Base-by-base conservation (phyloP, 1,284 basidiomycete genomes). In the Phenoliferia sp. region DNA sequence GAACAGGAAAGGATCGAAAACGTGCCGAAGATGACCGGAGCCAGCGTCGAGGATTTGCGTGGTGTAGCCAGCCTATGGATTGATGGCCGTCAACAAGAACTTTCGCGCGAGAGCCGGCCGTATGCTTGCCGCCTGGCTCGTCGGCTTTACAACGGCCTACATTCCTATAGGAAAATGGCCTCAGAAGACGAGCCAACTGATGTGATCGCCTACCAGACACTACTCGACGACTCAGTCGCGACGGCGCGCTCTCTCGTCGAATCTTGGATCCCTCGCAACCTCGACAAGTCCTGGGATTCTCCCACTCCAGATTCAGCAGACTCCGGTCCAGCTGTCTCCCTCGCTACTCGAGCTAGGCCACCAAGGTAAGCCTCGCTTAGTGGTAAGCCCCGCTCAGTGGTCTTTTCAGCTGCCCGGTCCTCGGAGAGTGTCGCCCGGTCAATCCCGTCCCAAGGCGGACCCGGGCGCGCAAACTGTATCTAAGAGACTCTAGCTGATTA, bases 221-320 rank as follows among this genome's bases (percentile, higher is more conserved):
- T 16, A 26, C 34, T 59, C 26, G 58, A 59, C 34, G 58, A 59
- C 35, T 59, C 58, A 17, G 34, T 59, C 35, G 3, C 34, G 4
- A 36, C 58, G 3, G 58, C 36, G n/a, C 58, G 58, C 7, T 59
- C 58, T n/a, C 34, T 59, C 58, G 58, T 59, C 34, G 26, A 35
- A 28, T 36, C 34, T 22, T 59, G 58, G 58, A 59, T 59, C 36
- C 58, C 58, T 15, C 10, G 29, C 5, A 17, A 26, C 34, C 34
- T 59, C 34, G 58, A 44, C 26, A 4, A 3, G 3, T 26, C 6
- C 5, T 59, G 58, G 58, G 58, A 59, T 29, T 16, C 33, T 3
- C 34, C 34, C 1, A 29, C 34, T 22, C 16, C 34, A 19, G 29
- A 34, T 22, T 19, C 58, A 3, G 34, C 29, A 2, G 19, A 9